Conservation (phyloP, 768 basidiomycete genomes). For the Podaxis sp. region DNA sequence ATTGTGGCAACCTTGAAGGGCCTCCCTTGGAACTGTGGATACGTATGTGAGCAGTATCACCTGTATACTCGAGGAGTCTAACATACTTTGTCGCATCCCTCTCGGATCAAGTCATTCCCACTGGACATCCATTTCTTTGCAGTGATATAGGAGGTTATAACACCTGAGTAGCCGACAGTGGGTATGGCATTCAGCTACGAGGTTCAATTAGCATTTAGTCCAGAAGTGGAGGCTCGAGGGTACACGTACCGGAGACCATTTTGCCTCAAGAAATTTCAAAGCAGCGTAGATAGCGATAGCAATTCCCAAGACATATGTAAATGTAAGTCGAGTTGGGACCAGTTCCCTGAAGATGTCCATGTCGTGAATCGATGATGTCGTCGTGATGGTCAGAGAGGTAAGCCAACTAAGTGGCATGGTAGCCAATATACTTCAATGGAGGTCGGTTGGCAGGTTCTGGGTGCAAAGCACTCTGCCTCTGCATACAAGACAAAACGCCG, state of each 20-base stretch:
- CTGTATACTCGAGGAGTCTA: background rate
- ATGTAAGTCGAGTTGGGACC: background rate
- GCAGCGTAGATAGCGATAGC: background rate
- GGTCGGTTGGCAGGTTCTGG: background rate
- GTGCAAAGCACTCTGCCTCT: background rate
- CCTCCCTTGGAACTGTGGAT: background rate
- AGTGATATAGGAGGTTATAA: slow-evolving; percentile 17
- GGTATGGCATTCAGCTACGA: slow-evolving; percentile 18
- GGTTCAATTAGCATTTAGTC: background rate
- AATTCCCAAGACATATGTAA: background rate
- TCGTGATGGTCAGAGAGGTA: background rate
- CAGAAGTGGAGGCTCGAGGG: background rate
- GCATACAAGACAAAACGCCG: background rate
- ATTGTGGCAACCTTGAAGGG: slow-evolving; percentile 11
- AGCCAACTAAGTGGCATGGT: background rate
- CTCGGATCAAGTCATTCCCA: slow-evolving; percentile 17
- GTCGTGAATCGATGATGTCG: background rate
- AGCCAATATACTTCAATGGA: background rate
- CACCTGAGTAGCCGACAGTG: slow-evolving; percentile 19
- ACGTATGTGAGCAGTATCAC: background rate
- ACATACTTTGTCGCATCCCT: slow-evolving; percentile 20
- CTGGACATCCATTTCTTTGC: slow-evolving; percentile 13
- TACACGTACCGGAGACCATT: background rate
- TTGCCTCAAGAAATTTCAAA: background rate
- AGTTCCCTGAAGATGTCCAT: background rate